Percentiles rank a stretch among this genome's conserved stretches.
Conservation (phyloP, 352 stramenopile species). For the Globisporangium okanoganense region DNA sequence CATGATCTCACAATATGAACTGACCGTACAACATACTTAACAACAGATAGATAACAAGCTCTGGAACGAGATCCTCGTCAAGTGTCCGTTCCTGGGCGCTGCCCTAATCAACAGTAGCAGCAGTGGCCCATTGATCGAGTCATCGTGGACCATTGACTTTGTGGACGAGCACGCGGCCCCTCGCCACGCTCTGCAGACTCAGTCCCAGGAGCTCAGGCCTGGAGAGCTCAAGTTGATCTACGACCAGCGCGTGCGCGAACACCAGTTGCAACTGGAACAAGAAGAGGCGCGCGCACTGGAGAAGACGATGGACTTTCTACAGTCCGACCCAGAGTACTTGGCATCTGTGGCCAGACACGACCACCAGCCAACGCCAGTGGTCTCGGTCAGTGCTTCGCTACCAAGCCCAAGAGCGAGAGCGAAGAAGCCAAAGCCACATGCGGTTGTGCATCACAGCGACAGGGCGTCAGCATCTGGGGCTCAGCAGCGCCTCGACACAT, state of each 20-base stretch:
- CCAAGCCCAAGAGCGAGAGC: not conserved
- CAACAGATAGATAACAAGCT: constrained; percentile 55
- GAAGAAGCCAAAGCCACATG: not conserved
- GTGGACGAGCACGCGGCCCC: constrained; percentile 44
- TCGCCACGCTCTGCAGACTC: not conserved
- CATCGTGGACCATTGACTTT: constrained; percentile 34
- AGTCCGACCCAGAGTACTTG: constrained; percentile 44
- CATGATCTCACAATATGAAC: too few species aligned
- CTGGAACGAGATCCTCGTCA: constrained; percentile 42
- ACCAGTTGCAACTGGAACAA: constrained; percentile 27
- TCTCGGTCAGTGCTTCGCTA: not conserved
- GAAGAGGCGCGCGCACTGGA: constrained; percentile 34
- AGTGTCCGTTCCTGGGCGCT: constrained; percentile 42
- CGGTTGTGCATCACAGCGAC: not conserved
- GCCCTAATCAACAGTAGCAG: not conserved
- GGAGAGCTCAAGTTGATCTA: constrained; percentile 43
- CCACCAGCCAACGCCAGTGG: not conserved
- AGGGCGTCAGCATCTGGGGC: not conserved
- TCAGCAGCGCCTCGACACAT: constrained; percentile 41
- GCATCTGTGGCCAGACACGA: constrained; percentile 8
- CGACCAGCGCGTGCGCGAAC: constrained; percentile 29
- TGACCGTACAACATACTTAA: too few species aligned
- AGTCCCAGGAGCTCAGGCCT: constrained; percentile 10
- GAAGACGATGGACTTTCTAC: constrained; percentile 52
- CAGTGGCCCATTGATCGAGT: constrained; percentile 17